Evolutionary conservation across 2,329 filamentous ascomycete genomes (phyloP).

Genomic region (Fusarium lateritium): DNA sequence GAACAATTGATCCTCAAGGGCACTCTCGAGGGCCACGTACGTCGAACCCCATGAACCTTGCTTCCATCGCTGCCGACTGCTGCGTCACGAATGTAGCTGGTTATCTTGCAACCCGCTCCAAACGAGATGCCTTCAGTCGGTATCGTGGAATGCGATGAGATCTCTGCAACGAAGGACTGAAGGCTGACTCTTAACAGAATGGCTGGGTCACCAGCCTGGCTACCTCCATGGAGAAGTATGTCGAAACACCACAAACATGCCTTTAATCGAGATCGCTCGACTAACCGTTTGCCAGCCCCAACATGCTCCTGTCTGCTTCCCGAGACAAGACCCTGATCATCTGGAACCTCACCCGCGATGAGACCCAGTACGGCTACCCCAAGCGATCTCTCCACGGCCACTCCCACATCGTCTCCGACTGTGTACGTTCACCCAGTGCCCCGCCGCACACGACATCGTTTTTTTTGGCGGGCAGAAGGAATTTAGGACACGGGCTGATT

Average conservation of each 20-base stretch:
- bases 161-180: conserved; percentile 28
- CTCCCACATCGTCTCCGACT: conserved; percentile 99
- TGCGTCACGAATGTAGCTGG: conserved; percentile 39
- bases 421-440: conserved; percentile 76
- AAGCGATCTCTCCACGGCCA: conserved; percentile 99
- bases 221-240: conserved; percentile 98
- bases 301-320: conserved; percentile 98
- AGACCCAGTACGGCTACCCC: conserved; percentile 97
- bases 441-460: conserved; percentile 21
- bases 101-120: conserved; percentile 25
- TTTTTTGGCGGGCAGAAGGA: conserved; percentile 22
- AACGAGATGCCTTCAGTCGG: conserved; percentile 27
- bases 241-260: conserved; percentile 28
- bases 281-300: conserved; percentile 74
- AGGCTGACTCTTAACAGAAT: conserved; percentile 68
- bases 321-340: conserved; percentile 99
- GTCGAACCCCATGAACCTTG: conserved; percentile 55
- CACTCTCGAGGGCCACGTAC: conserved; percentile 96
- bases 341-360: conserved; percentile 99
- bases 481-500: conserved; percentile 46
- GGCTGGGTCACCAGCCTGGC: conserved; percentile 99
- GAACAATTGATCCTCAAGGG: conserved; percentile 97
- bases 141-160: conserved; percentile 20
- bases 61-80: conserved; percentile 33
- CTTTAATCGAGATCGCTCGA: conserved; percentile 13